A percentile compares a stretch with the other conserved stretches of the same genome.
phyloP scores from a whole-genome alignment of 2,329 filamentous ascomycete genomes.

The Cercospora sojina region DNA sequence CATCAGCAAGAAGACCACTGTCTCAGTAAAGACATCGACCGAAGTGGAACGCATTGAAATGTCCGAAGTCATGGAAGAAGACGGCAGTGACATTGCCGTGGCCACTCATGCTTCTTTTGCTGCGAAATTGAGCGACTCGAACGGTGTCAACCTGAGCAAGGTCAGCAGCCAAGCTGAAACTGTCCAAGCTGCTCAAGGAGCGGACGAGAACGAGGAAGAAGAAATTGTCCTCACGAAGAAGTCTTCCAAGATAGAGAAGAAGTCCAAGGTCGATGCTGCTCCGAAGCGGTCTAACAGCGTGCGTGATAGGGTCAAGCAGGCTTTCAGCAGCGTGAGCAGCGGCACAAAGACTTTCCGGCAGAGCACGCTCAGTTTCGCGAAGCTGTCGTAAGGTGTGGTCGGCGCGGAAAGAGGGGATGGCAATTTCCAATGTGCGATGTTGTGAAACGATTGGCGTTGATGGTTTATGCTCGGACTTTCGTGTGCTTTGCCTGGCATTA shows the following conservation, averaged over 20 bases:
- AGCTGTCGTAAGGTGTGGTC: conserved; percentile 3
- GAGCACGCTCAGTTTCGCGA: conserved; percentile 22
- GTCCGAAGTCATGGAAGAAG: conserved; percentile 8
- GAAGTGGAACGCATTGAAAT: conserved; percentile 20
- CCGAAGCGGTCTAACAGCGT: conserved; percentile 14
- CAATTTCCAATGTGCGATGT: neutral
- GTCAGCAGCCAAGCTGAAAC: conserved; percentile 3
- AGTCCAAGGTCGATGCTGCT: neutral
- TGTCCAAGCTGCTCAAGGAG: neutral
- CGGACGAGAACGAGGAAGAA: conserved; percentile 1
- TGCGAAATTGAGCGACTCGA: conserved; percentile 10
- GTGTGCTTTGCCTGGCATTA: neutral
- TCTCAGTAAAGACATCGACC: conserved; percentile 20
- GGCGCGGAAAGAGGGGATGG: neutral
- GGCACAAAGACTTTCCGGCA: conserved; percentile 17
- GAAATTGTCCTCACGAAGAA: neutral
- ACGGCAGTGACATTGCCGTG: conserved; percentile 8
- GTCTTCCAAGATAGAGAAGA: conserved; percentile 7
- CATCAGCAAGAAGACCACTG: conserved; percentile 22
- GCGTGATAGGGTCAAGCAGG: conserved; percentile 18
- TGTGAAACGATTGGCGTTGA: neutral
- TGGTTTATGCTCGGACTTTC: neutral
- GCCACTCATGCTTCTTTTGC: conserved; percentile 6
- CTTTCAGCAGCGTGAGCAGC: conserved; percentile 15
- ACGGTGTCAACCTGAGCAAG: conserved; percentile 14